Evolutionary conservation across 2,329 filamentous ascomycete species (phyloP), one percentile per base, ranked within the genome.

Genomic region (Clarireedia monteithiana): DNA sequence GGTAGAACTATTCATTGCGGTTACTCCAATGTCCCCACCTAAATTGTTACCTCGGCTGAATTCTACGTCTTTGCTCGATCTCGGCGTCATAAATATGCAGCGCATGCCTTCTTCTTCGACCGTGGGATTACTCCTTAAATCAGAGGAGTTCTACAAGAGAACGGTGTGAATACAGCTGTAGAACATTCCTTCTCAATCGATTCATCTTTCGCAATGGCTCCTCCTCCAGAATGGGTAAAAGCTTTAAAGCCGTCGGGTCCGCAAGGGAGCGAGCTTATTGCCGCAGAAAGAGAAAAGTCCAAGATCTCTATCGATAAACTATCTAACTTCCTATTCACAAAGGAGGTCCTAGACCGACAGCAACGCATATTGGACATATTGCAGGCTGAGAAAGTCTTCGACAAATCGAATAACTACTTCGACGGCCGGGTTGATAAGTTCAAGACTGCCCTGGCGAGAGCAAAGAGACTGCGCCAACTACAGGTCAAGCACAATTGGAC

Each of bases 321-420:
- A 7, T 81, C 84, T 48, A 76, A 81, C 51, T 84, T 88, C 64
- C 75, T 91, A 48, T 86, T 88, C 70, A 86, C 84, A 23, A 81
- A 82, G 64, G 78, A 85, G 57, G 76, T 76, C 5, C 74, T 90
- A 10, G 76, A 84, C 56, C 76, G 80, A 45, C 83, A 85, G 64
- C 72, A 79, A 2, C 74, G 73, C 24, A 77, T 91, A 27, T 73
- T 89, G 5, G 72, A 78, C 48, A 77, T 89, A n/a, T 77, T 91
- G 5, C 74, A 84, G 63, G 69, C 76, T 0, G 85, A 91, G 57
- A 80, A 81, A 52, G 78, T 89, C 56, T 91, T 91, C 63, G 85
- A 91, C 71, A 91, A 91, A 73, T 83, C 83, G 3, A 83, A 86
- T 61, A 89, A 90, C 68, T 89, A 89, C 72, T 88, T 88, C 69